These are phyloP conservation scores for Ophiocordyceps sinensis DNA, from an alignment of 2,329 filamentous ascomycete genomes.

Conservation along the genomic window DNA sequence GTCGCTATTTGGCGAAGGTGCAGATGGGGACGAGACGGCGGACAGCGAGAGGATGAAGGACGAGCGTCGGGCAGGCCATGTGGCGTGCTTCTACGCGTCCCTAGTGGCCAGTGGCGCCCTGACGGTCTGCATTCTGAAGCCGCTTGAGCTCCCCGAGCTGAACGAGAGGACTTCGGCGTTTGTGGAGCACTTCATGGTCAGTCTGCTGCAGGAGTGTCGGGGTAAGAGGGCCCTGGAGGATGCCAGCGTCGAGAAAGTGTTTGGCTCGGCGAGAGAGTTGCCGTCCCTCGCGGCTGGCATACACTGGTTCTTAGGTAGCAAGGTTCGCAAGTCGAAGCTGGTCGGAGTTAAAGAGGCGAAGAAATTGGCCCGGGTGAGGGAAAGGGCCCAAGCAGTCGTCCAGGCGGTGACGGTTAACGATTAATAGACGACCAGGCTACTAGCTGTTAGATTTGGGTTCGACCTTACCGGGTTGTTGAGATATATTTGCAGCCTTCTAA, in stretches of 20 bases:
- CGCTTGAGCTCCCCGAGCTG: constrained; percentile 65
- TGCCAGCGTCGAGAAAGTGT: constrained; percentile 47
- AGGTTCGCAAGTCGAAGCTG: constrained; percentile 51
- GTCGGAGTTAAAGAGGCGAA: constrained; percentile 32
- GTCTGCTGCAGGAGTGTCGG: constrained; percentile 51
- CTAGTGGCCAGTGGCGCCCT: constrained; percentile 32
- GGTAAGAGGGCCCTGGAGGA: constrained; percentile 34
- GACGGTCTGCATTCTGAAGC: constrained; percentile 40
- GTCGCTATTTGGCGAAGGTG: constrained; percentile 50
- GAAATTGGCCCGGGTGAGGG: constrained; percentile 22
- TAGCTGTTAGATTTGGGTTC: no score
- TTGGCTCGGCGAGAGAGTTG: constrained; percentile 47
- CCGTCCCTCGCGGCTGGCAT: constrained; percentile 59
- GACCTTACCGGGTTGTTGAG: no score
- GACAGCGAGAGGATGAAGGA: constrained; percentile 31
- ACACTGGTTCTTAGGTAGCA: constrained; percentile 66
- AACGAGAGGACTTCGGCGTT: constrained; percentile 65
- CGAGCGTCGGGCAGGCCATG: constrained; percentile 33
- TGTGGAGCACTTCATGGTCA: constrained; percentile 66
- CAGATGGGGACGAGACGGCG: constrained; percentile 41
- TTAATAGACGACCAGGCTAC: no score
- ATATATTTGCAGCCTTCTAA: no score
- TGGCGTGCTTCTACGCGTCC: constrained; percentile 39
- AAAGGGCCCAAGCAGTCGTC: constrained; percentile 18
- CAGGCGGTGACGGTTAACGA: constrained; percentile 5